A percentile compares a stretch with the other conserved stretches of the same genome.
Evolutionary conservation across 2,329 filamentous ascomycete species (phyloP).

Genomic region (Mycosphaerelloides madeirae): DNA sequence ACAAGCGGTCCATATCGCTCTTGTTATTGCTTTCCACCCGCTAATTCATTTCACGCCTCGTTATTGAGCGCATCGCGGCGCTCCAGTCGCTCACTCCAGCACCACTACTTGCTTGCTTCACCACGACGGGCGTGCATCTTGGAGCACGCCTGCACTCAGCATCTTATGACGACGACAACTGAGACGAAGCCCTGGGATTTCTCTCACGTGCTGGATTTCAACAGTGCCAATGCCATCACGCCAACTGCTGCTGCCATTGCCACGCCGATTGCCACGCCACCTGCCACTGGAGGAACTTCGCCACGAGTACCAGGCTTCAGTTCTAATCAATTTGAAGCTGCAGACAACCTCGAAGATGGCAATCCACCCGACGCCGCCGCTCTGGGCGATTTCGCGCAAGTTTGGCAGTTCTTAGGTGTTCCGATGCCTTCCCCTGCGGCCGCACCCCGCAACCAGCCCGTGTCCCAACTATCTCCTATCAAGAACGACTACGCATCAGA

Average conservation of each 20-base stretch:
- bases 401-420: constrained; percentile 42
- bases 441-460: neutral
- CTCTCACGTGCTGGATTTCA: constrained; percentile 41
- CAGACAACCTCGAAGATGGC: neutral
- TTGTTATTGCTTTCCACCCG: no score
- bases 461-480: constrained; percentile 3
- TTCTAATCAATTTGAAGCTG: neutral
- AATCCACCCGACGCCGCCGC: constrained; percentile 7
- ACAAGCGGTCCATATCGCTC: no score
- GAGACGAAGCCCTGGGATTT: constrained; percentile 43
- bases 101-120: neutral
- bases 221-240: constrained; percentile 22
- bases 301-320: neutral
- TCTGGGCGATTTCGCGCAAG: constrained; percentile 44
- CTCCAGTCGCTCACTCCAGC: neutral
- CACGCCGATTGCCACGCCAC: no score
- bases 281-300: neutral
- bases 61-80: neutral
- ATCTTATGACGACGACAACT: constrained; percentile 25
- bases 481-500: constrained; percentile 41
- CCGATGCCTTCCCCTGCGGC: neutral
- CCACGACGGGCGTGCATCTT: no score
- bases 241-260: no score
- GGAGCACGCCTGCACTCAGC: no score
- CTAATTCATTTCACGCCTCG: no score